Conservation (phyloP, 2,329 filamentous ascomycete species). For the Emergomyces africanus region DNA sequence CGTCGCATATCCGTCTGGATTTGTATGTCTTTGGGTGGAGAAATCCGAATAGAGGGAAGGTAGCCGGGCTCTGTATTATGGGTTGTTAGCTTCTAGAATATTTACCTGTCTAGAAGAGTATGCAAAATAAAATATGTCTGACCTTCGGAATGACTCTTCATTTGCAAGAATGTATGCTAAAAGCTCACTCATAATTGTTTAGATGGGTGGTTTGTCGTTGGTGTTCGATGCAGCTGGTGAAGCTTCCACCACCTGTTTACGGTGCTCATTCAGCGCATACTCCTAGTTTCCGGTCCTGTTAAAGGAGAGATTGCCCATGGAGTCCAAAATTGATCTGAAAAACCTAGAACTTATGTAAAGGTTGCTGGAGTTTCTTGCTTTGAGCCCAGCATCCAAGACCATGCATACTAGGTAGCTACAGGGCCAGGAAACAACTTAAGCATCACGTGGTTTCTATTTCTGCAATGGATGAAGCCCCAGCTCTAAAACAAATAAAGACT, state of each 20-base stretch:
- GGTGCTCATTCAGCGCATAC: not conserved
- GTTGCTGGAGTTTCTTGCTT: not conserved
- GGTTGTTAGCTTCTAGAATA: not conserved
- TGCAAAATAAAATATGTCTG: slow-evolving; percentile 29
- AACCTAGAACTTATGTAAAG: not conserved
- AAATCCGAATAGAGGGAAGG: slow-evolving; percentile 87
- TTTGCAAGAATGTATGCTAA: slow-evolving; percentile 51
- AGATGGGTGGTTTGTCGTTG: not conserved
- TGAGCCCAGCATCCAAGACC: not conserved
- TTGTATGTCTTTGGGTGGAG: slow-evolving; percentile 55
- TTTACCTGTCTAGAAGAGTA: slow-evolving; percentile 43
- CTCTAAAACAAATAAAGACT: too few species aligned
- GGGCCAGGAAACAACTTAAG: too few species aligned
- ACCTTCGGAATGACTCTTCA: slow-evolving; percentile 44
- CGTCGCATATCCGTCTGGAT: slow-evolving; percentile 73
- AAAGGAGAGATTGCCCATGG: too few species aligned
- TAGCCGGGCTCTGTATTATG: slow-evolving; percentile 51
- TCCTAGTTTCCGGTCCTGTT: not conserved
- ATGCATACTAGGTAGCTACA: too few species aligned
- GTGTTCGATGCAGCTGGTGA: not conserved
- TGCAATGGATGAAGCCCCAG: not conserved
- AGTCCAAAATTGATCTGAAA: too few species aligned
- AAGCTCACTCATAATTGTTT: slow-evolving; percentile 41
- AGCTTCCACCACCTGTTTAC: not conserved
- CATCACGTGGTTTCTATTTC: not conserved